Percentiles rank a stretch among this genome's conserved stretches.
Evolutionary conservation across 768 basidiomycete species (phyloP).

Genomic region (Russula virescens): DNA sequence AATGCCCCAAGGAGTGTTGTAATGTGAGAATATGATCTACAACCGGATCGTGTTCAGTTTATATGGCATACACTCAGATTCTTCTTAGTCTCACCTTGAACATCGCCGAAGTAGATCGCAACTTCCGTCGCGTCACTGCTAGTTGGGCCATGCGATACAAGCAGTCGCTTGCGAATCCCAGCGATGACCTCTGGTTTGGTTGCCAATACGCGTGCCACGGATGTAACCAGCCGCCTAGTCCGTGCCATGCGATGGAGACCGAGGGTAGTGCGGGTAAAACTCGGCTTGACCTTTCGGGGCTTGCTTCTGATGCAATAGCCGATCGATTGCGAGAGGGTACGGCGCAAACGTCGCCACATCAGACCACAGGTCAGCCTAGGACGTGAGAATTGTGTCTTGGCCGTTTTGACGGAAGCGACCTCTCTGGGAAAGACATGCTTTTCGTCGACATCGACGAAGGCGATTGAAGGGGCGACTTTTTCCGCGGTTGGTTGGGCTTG

Average conservation of each 20-base stretch:
- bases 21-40: conserved; percentile 86
- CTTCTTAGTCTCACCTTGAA: conserved; percentile 61
- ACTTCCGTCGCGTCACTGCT: conserved; percentile 57
- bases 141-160: conserved; percentile 35
- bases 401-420: conserved; percentile 7
- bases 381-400: conserved; percentile 26
- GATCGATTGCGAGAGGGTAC: conserved; percentile 26
- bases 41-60: background rate
- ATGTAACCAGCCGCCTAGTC: conserved; percentile 72
- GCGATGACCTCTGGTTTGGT: conserved; percentile 80
- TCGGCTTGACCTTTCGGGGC: background rate
- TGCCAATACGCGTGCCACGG: conserved; percentile 65
- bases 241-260: conserved; percentile 75
- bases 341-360: conserved; percentile 35
- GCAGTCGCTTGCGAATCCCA: conserved; percentile 69
- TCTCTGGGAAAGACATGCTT: conserved; percentile 10
- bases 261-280: conserved; percentile 34
- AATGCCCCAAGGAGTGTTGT: conserved; percentile 77
- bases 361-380: conserved; percentile 30
- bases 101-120: conserved; percentile 83
- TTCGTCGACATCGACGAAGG: conserved; percentile 13
- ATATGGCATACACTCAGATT: background rate
- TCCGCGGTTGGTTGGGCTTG: background rate
- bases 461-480: background rate
- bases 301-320: conserved; percentile 1